Base-by-base conservation (phyloP, 768 basidiomycete species). In the Leccinum fibrillosum region DNA sequence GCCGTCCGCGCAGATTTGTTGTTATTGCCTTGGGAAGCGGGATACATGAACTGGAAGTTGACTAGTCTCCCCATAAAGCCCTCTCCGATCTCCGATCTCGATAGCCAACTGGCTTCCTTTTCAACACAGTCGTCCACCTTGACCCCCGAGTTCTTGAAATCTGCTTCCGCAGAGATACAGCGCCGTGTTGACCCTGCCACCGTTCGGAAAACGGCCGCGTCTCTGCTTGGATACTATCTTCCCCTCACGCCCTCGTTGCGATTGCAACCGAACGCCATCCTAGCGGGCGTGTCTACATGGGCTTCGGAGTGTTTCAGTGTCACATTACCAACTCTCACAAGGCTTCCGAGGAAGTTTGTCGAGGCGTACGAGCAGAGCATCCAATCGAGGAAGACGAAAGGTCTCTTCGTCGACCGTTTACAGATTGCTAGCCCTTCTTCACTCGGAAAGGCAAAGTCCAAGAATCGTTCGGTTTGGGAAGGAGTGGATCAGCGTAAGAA, bases 21-120 rank as follows among this genome's bases (percentile, higher is more conserved):
- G 30, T 77, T 94, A 35, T 76, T 89, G 13, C 88, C 90, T 13
- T 93, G 87, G 82, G 94, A 98, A 69, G 72, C 79, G 37, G 82
- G 80, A 15, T 95, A 88, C 69, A 74, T 88, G 59, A 77, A 78
- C 11, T 79, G 79, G 74, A 77, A 85, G 62, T 76, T 95, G 50
- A 77, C 77, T 13, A 78, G 82, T 47, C 80, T 96, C 39, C 89
- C 92, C 0, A 76, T 97, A 54, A 84, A 86, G 66, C 76, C 82
- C 5, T 68, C 89, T 15, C 75, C 83, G 4, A 58, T 61, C 35
- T 28, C 61, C 17, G 56, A 2, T 15, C 57, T 64, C 39, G 61
- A 65, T 32, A 25, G 11, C 28, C 56, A 62, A 23, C 56, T 66
- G 12, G 56, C 52, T 2, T 54, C 63, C 4, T 44, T 64, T 47